Conservation (phyloP, 176 grass and related monocot species). For the Paspalum vaginatum region DNA sequence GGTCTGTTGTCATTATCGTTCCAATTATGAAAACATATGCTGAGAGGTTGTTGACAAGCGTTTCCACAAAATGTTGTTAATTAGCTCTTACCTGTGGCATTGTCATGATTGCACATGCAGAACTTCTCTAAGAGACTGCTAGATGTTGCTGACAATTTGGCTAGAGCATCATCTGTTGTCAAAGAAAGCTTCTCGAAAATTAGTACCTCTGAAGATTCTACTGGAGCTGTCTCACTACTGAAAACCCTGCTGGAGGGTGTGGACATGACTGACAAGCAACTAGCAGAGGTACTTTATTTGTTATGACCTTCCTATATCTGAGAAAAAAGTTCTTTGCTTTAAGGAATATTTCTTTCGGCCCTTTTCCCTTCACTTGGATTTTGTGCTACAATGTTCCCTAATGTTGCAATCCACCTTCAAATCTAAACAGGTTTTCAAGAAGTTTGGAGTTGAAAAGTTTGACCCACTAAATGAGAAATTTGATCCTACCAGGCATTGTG, state of each 20-base stretch:
- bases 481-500: conserved; percentile 61
- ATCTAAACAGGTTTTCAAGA: conserved; percentile 64
- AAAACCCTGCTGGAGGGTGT: conserved; percentile 75
- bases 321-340: background rate
- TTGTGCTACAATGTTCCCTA: conserved; percentile 1
- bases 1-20: conserved; percentile 39
- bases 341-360: background rate
- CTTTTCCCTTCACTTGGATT: background rate
- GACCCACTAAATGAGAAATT: conserved; percentile 67
- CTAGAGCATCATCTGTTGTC: conserved; percentile 64
- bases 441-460: conserved; percentile 73
- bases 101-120: conserved; percentile 32
- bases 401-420: background rate
- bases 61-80: background rate
- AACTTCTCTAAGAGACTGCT: conserved; percentile 70
- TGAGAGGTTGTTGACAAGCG: background rate
- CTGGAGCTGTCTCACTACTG: conserved; percentile 62
- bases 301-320: background rate
- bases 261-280: conserved; percentile 85
- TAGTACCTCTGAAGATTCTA: conserved; percentile 62
- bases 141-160: conserved; percentile 76
- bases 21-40: background rate
- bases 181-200: conserved; percentile 77
- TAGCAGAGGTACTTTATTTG: conserved; percentile 56
- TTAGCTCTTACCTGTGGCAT: conserved; percentile 12